Base-by-base conservation (phyloP, 768 basidiomycete genomes). In the Rhizopogon vesiculosus region DNA sequence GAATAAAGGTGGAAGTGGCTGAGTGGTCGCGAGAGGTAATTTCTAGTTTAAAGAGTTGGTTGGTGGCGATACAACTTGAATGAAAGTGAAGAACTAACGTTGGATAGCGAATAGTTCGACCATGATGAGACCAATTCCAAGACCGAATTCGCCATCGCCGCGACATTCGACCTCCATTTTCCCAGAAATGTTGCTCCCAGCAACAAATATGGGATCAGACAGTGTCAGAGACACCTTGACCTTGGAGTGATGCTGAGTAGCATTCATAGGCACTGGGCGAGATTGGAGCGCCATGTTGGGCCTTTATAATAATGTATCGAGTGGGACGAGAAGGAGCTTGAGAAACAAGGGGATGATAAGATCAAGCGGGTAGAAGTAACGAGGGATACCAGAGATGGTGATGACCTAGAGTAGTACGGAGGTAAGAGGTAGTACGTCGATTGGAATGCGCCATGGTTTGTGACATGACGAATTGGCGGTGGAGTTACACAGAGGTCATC, bases 121-220 rank as follows among this genome's bases (percentile, higher is more conserved):
- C 81, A 87, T 85, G 61, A 92, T 88, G 13, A 83, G 68, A 18
- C 84, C 81, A 54, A 93, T 81, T 12, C 89, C 91, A 28, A 93
- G 78, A 5, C 85, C 80, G 63, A 76, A 77, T 22, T 66, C 74
- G 40, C 69, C 70, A 72, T 91, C 91, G 2, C 88, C 82, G 61
- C 82, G 80, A 69, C 85, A 88, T 69, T 92, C 90, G 64, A 92
- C 76, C 66, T 90, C 83, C 78, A 92, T 78, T 73, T 86, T 90
- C 10, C 91, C 91, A 6, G 83, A 75, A 35, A 91, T 77, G 59
- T 78, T 71, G 39, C 74, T 72, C 0, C 91, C 91, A 1, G 90
- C 85, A 50, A 89, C 79, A 62, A 81, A 88, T 29, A 78, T 73
- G 2, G 79, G 66, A 59, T 87, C 80, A 1, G 81, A 78, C 7